phyloP scores from a whole-genome alignment of 2,329 filamentous ascomycete genomes.

The Fusarium luffae region DNA sequence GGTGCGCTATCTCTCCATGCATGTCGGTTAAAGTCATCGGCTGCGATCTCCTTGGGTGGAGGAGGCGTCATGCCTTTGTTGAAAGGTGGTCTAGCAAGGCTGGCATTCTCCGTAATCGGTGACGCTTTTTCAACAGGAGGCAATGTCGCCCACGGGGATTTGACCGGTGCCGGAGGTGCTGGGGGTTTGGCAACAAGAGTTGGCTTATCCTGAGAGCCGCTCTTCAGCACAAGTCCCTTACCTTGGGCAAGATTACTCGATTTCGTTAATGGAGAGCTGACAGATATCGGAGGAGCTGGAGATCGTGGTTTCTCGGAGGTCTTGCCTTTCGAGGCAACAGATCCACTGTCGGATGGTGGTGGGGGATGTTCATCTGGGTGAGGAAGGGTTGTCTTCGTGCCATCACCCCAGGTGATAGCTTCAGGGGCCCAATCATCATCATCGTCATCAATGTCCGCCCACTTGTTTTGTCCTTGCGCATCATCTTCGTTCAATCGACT shows the following conservation, averaged over 20 bases:
- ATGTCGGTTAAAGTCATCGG: constrained; percentile 90
- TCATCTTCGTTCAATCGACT: constrained; percentile 82
- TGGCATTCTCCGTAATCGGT: constrained; percentile 69
- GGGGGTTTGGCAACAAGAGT: constrained; percentile 79
- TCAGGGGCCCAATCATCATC: constrained; percentile 90
- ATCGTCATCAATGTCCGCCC: constrained; percentile 91
- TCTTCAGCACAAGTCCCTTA: constrained; percentile 74
- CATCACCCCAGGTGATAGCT: constrained; percentile 88
- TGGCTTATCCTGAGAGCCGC: constrained; percentile 73
- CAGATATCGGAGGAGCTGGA: constrained; percentile 52
- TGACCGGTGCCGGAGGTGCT: constrained; percentile 74
- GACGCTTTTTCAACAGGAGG: constrained; percentile 86
- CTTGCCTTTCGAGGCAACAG: constrained; percentile 39
- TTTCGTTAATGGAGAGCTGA: constrained; percentile 57
- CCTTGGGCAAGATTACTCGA: constrained; percentile 62
- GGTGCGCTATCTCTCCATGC: constrained; percentile 79
- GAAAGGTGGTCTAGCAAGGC: constrained; percentile 59
- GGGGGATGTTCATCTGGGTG: constrained; percentile 65
- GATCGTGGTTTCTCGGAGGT: constrained; percentile 58
- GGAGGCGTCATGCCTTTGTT: constrained; percentile 65
- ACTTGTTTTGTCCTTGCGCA: constrained; percentile 79
- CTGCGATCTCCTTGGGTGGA: constrained; percentile 80
- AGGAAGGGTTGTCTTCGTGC: constrained; percentile 81
- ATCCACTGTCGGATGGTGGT: constrained; percentile 46
- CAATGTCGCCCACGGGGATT: constrained; percentile 91